These are phyloP conservation scores for Cordyceps militaris DNA, from an alignment of 2,329 filamentous ascomycete genomes.

Conservation along the genomic window DNA sequence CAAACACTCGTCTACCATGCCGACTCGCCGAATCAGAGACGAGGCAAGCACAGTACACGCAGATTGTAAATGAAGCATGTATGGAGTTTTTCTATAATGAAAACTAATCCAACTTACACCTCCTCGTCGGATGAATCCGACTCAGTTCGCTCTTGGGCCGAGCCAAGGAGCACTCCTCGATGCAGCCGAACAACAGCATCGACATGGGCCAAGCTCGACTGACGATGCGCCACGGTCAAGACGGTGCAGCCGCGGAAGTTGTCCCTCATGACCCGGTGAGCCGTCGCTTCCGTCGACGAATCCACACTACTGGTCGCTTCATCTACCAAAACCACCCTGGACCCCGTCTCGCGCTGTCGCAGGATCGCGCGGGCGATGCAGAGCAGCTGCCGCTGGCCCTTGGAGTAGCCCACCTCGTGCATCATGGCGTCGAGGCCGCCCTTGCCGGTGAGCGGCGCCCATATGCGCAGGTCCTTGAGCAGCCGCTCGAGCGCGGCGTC, in stretches of 20 bases:
- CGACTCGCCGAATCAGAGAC: too few relatives aligned
- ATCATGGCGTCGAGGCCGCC: constrained; percentile 29
- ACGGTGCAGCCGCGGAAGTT: background rate
- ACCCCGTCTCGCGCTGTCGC: constrained; percentile 14
- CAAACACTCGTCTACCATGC: too few relatives aligned
- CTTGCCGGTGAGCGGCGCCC: constrained; percentile 25
- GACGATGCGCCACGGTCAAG: background rate
- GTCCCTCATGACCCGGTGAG: background rate
- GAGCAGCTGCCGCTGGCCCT: constrained; percentile 16
- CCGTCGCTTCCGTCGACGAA: background rate
- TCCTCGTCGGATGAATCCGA: too few relatives aligned
- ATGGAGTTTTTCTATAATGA: too few relatives aligned
- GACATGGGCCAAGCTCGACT: background rate
- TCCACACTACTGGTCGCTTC: constrained; percentile 10
- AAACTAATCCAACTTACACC: too few relatives aligned
- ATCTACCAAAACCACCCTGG: background rate
- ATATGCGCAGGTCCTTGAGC: constrained; percentile 35
- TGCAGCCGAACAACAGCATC: constrained; percentile 8
- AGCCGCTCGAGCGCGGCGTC: constrained; percentile 24
- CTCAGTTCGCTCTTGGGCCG: too few relatives aligned
- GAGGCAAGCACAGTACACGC: too few relatives aligned
- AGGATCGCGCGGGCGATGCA: constrained; percentile 7
- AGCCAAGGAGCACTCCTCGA: background rate
- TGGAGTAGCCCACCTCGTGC: constrained; percentile 24
- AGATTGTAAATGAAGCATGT: too few relatives aligned